These are phyloP conservation scores for Neoascochyta sp. DNA, from an alignment of 2,329 filamentous ascomycete genomes.

Conservation along the genomic window DNA sequence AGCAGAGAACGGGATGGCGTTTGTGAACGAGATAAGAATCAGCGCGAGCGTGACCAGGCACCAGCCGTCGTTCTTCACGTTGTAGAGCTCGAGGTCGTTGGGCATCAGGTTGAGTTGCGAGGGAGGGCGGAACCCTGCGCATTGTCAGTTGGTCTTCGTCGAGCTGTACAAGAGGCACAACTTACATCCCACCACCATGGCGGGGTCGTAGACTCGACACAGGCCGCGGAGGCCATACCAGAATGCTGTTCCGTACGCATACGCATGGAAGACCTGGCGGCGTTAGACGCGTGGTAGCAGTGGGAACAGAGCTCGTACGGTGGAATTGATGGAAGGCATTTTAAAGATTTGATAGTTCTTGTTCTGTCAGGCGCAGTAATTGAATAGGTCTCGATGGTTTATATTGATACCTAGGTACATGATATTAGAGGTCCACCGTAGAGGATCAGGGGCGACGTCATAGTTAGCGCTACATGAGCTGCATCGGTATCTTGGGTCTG, in stretches of 20 bases:
- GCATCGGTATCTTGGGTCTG: constrained; percentile 7
- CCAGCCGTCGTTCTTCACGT: constrained; percentile 24
- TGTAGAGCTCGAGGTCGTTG: constrained; percentile 26
- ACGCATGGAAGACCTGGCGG: constrained; percentile 21
- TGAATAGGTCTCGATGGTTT: constrained; percentile 1
- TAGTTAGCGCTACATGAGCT: constrained; percentile 10
- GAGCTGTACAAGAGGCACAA: background rate
- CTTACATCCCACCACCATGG: constrained; percentile 24
- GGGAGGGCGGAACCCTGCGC: constrained; percentile 21
- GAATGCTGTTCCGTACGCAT: constrained; percentile 24
- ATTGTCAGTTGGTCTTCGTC: constrained; percentile 2
- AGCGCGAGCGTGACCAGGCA: constrained; percentile 24
- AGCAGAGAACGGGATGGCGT: constrained; percentile 14
- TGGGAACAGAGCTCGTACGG: constrained; percentile 4
- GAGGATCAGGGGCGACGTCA: constrained; percentile 7
- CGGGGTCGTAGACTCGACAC: constrained; percentile 22
- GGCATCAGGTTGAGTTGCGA: constrained; percentile 18
- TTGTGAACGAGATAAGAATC: constrained; percentile 20
- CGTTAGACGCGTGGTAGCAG: background rate
- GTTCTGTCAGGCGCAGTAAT: background rate
- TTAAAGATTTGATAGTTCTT: background rate
- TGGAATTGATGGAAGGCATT: constrained; percentile 15
- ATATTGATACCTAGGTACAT: constrained; percentile 1
- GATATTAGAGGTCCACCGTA: constrained; percentile 1
- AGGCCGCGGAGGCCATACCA: constrained; percentile 24